Evolutionary conservation across 148 eudicot genomes (phyloP), one percentile per base, ranked within the genome.

Genomic region (Drosera capensis): DNA sequence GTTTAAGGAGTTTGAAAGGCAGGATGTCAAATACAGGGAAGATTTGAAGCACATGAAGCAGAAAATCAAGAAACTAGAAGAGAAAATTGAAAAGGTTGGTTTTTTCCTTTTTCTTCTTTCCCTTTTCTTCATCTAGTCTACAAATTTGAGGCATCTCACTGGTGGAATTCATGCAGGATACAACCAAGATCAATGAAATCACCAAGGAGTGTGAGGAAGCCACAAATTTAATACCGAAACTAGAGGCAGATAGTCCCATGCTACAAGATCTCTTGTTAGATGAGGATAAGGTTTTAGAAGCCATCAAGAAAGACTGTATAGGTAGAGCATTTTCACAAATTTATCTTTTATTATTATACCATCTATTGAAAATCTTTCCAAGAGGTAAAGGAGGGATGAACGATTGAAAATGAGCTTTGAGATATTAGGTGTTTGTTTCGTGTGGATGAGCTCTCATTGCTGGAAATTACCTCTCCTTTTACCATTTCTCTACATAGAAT

Each of bases 1-100:
- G 59, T 84, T 90, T 55, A 84, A 90, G 62, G 95, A 80, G 54
- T 90, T 84, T 61, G 97, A 90, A 58, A 75, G 94, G 76, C 95
- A 78, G 73, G 95, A 90, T 50, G 72, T 90, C 23, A 90, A 88
- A 52, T 62, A 80, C 31, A 62, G 95, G 14, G 95, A 84, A 76
- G 95, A 90, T 58, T 62, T 65, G 20, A 80, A 90, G 67, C 93
- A 84, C 65, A 57, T 60, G 45, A 90, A 90, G 63, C 92, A 84
- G 58, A 84, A 73, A 62, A 78, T 80, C 39, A 90, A 90, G 64
- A 90, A 90, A 75, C 61, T 76, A 11, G 82, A 84, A 18, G 97
- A 84, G 13, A 90, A 80, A 64, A 53, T 63, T 67, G 87, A 73
- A 48, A 84, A 80, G 95, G 97, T 84, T 68, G 20, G 57, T 28